A percentile compares a stretch with the other conserved stretches of the same genome.
Conservation (phyloP, 2,329 filamentous ascomycete genomes). For the Ilyonectria sp. region DNA sequence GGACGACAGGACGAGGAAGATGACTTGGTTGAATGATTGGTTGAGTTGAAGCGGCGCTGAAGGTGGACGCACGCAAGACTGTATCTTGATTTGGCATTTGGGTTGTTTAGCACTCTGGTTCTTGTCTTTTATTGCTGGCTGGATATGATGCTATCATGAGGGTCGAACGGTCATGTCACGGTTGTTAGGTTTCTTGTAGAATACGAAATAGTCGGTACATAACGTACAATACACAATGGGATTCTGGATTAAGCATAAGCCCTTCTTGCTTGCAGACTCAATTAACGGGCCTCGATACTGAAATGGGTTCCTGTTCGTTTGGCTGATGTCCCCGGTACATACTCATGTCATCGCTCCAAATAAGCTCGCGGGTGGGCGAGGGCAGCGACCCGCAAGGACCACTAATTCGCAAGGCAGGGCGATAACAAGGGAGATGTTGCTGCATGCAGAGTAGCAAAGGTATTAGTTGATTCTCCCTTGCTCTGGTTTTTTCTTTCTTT, state of each 20-base stretch:
- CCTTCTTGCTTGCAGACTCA: neutral
- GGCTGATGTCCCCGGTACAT: slow-evolving; percentile 67
- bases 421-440: neutral
- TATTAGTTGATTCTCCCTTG: neutral
- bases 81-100: slow-evolving; percentile 7
- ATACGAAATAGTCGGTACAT: slow-evolving; percentile 21
- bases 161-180: slow-evolving; percentile 25
- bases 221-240: slow-evolving; percentile 9
- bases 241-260: neutral
- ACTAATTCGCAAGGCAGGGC: neutral
- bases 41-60: neutral
- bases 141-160: slow-evolving; percentile 30
- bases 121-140: slow-evolving; percentile 15
- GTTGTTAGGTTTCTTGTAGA: slow-evolving; percentile 26
- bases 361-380: neutral
- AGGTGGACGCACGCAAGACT: neutral
- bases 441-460: neutral
- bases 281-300: no score
- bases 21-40: slow-evolving; percentile 10
- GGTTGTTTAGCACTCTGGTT: slow-evolving; percentile 8
- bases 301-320: slow-evolving; percentile 50
- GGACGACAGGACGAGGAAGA: slow-evolving; percentile 50
- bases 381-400: neutral
- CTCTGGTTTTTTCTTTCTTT: neutral
- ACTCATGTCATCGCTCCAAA: neutral